A percentile compares a stretch with the other conserved stretches of the same genome.
Evolutionary conservation across 129 eudicot genomes (phyloP).

Genomic region (Helichrysum umbraculigerum): DNA sequence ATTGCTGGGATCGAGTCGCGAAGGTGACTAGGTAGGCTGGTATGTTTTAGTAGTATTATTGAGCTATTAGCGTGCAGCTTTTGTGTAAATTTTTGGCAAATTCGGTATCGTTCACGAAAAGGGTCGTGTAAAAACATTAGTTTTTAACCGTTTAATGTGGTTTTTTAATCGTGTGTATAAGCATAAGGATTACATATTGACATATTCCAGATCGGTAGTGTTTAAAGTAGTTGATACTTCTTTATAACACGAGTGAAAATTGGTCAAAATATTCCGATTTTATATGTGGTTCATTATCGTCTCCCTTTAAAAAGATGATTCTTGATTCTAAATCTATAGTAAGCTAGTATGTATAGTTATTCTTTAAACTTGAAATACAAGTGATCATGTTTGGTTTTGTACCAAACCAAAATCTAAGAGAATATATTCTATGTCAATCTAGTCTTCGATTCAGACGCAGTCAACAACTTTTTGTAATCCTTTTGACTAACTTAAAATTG

Average conservation of each 20-base stretch:
- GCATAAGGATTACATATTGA: neutral
- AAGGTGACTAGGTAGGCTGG: neutral
- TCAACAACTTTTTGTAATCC: neutral
- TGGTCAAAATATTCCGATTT: neutral
- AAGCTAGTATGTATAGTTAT: neutral
- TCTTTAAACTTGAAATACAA: too few species aligned
- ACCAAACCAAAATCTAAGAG: neutral
- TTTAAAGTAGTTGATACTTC: neutral
- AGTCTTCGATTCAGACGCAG: neutral
- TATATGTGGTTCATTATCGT: neutral
- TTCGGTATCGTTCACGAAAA: neutral
- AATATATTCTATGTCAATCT: neutral
- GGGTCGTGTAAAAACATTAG: neutral
- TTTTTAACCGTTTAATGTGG: neutral
- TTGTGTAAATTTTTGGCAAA: conserved; percentile 8
- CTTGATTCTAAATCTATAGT: neutral
- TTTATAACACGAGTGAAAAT: neutral
- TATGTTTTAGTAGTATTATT: neutral
- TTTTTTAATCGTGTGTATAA: neutral
- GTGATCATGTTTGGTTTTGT: neutral
- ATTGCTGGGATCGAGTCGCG: neutral
- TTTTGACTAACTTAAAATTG: neutral
- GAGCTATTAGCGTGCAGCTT: conserved; percentile 7
- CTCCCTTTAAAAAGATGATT: neutral
- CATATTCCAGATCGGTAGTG: too few species aligned